Evolutionary conservation across 352 stramenopile species (phyloP), one percentile per base, ranked within the genome.

Genomic region (Phytophthora multivora): DNA sequence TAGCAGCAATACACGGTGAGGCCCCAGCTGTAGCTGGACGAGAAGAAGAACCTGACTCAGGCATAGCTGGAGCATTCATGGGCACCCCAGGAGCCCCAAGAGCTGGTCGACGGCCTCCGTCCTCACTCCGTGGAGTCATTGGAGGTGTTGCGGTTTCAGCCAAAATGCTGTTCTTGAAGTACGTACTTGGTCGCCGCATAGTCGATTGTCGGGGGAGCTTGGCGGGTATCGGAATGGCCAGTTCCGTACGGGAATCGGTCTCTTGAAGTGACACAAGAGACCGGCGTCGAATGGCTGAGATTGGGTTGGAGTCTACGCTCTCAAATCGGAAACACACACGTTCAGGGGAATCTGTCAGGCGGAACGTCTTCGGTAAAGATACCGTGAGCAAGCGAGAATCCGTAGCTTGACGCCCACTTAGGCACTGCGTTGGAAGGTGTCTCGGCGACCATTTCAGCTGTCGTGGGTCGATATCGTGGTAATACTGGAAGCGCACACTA

Each of bases 401-500:
- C 0, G 66, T 56, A 30, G 78, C 68, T 40, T 69, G 26, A 8
- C 80, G 78, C 1, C 59, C 60, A 26, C 83, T 60, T 5, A 83
- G 67, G 21, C 62, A 75, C 13, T 74, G 69, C 1, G 77, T 79
- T 1, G 83, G 80, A 9, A 91, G 47, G 36, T 91, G 78, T 12
- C 71, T 69, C 3, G 83, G 83, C 3, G 59, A 77, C 83, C 80
- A 90, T 42, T 77, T 80, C 28, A 88, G 47, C 10, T 88, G 77
- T 5, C 25, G 52, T 8, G 71, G 57, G 7, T 83, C 64, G 8
- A 86, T 42, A 3, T 83, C 72, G 1, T 75, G 64, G 50, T 91
- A 86, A 51, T 88, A 91, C 16, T 88, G 70, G 35, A 90, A 91
- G 12, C 71, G 59, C 16, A 84, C 79, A 40, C 80, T 89, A 36